Evolutionary conservation across 108 stramenopile species (phyloP).

Genomic region (Schizochytrium sp.): DNA sequence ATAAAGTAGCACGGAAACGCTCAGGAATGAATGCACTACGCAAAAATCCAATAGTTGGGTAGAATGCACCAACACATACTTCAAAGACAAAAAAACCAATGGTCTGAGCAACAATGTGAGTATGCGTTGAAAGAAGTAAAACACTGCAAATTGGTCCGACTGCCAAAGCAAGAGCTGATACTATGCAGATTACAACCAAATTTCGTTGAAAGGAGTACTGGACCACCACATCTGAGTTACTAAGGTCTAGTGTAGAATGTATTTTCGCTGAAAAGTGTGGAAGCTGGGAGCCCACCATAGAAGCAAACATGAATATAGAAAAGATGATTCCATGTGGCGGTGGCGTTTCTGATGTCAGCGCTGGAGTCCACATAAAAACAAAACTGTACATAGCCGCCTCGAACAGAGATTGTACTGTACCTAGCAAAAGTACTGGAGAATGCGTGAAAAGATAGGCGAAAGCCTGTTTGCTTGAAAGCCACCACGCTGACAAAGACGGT

Average conservation of each 20-base stretch:
- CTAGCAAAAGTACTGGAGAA: conserved; percentile 88
- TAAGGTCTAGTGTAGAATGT: background rate
- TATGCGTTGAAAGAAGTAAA: background rate
- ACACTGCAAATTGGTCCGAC: background rate
- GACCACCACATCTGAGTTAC: conserved; percentile 4
- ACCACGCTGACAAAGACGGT: no score
- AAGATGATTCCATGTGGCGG: conserved; percentile 88
- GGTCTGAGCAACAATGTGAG: background rate
- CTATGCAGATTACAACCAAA: background rate
- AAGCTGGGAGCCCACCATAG: conserved; percentile 87
- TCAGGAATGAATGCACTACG: conserved; percentile 94
- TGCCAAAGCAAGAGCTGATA: background rate
- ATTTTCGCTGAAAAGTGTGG: conserved; percentile 74
- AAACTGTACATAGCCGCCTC: conserved; percentile 97
- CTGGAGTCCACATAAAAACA: conserved; percentile 95
- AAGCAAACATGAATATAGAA: conserved; percentile 93
- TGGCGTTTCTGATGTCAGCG: conserved; percentile 69
- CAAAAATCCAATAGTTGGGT: conserved; percentile 92
- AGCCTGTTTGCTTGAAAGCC: conserved; percentile 79
- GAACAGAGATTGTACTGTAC: conserved; percentile 89
- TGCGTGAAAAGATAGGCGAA: conserved; percentile 79
- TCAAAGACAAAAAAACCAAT: conserved; percentile 93
- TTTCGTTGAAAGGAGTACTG: background rate
- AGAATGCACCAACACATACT: conserved; percentile 95
- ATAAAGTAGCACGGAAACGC: conserved; percentile 87